Conservation (phyloP, 2,329 filamentous ascomycete species). For the Penicillium sp. region DNA sequence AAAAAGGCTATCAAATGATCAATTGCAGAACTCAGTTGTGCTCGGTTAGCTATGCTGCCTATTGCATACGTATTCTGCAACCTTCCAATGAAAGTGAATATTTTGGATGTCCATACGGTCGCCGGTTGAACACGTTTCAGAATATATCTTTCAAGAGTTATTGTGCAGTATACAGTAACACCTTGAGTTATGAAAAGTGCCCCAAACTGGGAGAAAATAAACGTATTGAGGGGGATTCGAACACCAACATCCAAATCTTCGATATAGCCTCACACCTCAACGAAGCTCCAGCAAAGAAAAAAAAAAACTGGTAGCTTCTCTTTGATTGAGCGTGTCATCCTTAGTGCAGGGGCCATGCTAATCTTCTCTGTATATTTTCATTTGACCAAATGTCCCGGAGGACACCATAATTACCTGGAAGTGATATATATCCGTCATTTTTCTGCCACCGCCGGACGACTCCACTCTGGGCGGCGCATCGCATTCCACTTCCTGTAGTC, state of each 20-base stretch:
- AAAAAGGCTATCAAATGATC: background rate
- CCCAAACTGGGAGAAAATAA: background rate
- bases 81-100: background rate
- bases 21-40: background rate
- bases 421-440: conserved; percentile 22
- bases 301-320: conserved; percentile 74
- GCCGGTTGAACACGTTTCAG: too few relatives aligned
- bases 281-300: conserved; percentile 27
- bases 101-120: background rate
- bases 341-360: conserved; percentile 87
- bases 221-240: background rate
- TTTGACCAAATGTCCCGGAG: conserved; percentile 59
- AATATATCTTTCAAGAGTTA: background rate
- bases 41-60: background rate
- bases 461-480: background rate
- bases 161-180: background rate
- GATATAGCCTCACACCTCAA: conserved; percentile 13
- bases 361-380: conserved; percentile 74
- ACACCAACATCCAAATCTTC: background rate
- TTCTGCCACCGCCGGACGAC: background rate
- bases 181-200: background rate
- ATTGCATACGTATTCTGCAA: background rate
- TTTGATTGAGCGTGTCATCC: conserved; percentile 90
- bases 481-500: background rate
- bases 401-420: conserved; percentile 23